These are phyloP conservation scores for Globisporangium camurandrum DNA, from an alignment of 352 stramenopile genomes.

Conservation along the genomic window DNA sequence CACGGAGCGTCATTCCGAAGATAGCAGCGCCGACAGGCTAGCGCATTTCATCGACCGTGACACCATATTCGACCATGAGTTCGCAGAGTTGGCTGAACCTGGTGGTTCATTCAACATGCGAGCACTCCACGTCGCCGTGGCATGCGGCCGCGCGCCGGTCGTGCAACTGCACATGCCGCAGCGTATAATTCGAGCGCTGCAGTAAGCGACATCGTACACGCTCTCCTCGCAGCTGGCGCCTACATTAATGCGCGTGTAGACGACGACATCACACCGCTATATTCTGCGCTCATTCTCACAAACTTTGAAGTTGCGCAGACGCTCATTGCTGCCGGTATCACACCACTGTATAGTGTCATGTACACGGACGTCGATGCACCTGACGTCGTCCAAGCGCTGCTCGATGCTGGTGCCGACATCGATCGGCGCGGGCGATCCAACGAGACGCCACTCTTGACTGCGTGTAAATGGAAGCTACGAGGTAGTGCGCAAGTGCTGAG, in stretches of 20 bases:
- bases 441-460: not conserved
- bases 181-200: not conserved
- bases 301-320: constrained; percentile 16
- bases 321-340: no score
- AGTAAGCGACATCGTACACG: not conserved
- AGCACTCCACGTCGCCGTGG: not conserved
- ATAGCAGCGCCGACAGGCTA: not conserved
- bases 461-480: not conserved
- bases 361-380: no score
- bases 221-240: not conserved
- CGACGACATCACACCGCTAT: constrained; percentile 16
- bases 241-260: not conserved
- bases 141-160: no score
- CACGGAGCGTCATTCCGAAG: not conserved
- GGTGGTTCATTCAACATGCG: not conserved
- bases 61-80: no score
- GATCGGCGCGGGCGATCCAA: not conserved
- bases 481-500: not conserved
- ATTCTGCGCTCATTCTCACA: constrained; percentile 18
- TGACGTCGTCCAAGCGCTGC: no score
- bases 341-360: no score
- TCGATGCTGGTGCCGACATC: constrained; percentile 10
- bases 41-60: not conserved
- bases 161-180: not conserved
- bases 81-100: no score